Conservation (phyloP, 1,284 basidiomycete genomes). For the Caloboletus firmus region DNA sequence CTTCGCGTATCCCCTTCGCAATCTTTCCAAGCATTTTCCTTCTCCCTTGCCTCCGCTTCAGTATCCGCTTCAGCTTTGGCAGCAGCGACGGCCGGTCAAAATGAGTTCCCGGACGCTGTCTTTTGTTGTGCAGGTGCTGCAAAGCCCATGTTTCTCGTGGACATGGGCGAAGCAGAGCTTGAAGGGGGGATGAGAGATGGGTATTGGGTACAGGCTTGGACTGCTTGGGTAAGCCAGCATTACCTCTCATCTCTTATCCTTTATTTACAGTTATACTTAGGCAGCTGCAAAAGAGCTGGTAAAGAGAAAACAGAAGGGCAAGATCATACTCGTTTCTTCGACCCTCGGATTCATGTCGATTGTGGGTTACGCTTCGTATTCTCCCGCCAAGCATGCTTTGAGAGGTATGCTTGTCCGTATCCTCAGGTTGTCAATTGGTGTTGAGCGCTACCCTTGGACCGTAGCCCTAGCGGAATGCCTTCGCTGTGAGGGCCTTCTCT, state of each 20-base stretch:
- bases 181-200: constrained; percentile 54
- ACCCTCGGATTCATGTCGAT: constrained; percentile 82
- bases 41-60: constrained; percentile 47
- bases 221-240: constrained; percentile 63
- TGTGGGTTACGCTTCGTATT: constrained; percentile 83
- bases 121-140: constrained; percentile 69
- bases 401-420: constrained; percentile 54
- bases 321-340: constrained; percentile 83
- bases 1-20: constrained; percentile 46
- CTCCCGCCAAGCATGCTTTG: constrained; percentile 88
- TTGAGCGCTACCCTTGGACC: not conserved
- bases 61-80: constrained; percentile 51
- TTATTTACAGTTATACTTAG: constrained; percentile 37
- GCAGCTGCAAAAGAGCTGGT: constrained; percentile 75
- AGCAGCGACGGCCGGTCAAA: constrained; percentile 46
- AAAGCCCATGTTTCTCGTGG: constrained; percentile 63
- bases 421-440: not conserved
- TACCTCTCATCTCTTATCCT: not conserved
- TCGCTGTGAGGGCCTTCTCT: constrained; percentile 79
- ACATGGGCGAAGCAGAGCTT: constrained; percentile 54
- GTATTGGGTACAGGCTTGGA: constrained; percentile 77
- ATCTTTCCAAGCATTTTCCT: constrained; percentile 51
- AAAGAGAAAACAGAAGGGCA: constrained; percentile 52
- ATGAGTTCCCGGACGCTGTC: constrained; percentile 58
- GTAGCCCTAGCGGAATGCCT: constrained; percentile 85